Base-by-base conservation (phyloP, 2,329 filamentous ascomycete genomes). In the Phaeomoniella chlamydospora region DNA sequence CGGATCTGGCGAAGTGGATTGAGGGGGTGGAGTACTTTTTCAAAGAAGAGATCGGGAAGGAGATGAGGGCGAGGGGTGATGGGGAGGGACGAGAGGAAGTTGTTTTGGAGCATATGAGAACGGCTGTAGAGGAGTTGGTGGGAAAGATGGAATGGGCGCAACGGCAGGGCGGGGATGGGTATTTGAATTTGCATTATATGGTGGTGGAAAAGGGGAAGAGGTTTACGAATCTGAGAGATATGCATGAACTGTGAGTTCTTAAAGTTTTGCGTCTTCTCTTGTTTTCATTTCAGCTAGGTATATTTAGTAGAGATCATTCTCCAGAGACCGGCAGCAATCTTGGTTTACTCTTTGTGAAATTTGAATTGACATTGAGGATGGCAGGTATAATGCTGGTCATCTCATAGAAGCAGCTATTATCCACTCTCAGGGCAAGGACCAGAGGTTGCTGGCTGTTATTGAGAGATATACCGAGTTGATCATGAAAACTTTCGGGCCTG, bases 111-210 rank as follows among this genome's bases (percentile, higher is more conserved):
- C 66, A 68, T 0, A 55, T 74, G 35, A 62, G 69, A 37, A 50
- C 49, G 2, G 68, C 69, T 0, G 59, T 75, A 0, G 51, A 63
- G 30, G 67, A 76, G 38, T 49, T 75, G 14, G 70, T 73, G 1
- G 56, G 60, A 0, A 74, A 72, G 64, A 72, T 77, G 9, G 47
- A 63, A 5, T 49, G 44, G 2, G 72, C 74, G 0, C 72, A 77
- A 51, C 63, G 69, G 37, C 49, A 56, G 2, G 74, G 77, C 45
- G 73, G 73, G 1, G 74, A 77, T 46, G 73, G 73, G 1, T 77
- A 77, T 46, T 48, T 78, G 18, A 77, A 77, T 45, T 65, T 74
- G 3, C 70, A 77, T 45, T 77, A 69, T 42, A 72, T 68, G 0
- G 66, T 77, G 0, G 65, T 73, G 1, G 68, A 69, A 29, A 68